A percentile compares a stretch with the other conserved stretches of the same genome.
Conservation (phyloP, 1,284 basidiomycete species). For the Cerrena zonata region DNA sequence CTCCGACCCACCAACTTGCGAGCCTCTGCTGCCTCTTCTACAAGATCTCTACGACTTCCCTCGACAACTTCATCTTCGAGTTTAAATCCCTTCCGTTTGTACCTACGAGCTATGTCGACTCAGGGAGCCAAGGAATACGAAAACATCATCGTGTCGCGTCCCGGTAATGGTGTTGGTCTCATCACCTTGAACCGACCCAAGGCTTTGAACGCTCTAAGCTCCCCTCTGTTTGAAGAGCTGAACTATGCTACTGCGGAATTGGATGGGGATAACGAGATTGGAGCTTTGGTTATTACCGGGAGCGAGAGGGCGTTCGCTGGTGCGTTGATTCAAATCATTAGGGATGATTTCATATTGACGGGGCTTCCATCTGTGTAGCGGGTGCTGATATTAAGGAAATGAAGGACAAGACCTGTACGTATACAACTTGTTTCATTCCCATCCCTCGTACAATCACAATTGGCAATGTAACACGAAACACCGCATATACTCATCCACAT, state of each 20-base stretch:
- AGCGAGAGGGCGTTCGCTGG: conserved; percentile 91
- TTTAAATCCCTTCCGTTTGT: conserved; percentile 4
- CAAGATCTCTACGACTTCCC: conserved; percentile 11
- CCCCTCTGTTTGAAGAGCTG: conserved; percentile 74
- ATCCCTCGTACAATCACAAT: neutral
- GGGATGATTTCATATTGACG: conserved; percentile 13
- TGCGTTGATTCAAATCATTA: conserved; percentile 28
- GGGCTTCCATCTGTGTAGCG: conserved; percentile 37
- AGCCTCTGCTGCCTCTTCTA: neutral
- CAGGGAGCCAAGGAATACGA: conserved; percentile 40
- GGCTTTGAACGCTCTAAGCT: conserved; percentile 87
- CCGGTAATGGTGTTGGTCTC: conserved; percentile 74
- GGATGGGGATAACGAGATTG: conserved; percentile 66
- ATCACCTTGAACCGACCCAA: conserved; percentile 95
- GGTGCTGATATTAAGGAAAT: conserved; percentile 92
- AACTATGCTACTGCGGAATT: conserved; percentile 71
- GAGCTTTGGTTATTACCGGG: conserved; percentile 90
- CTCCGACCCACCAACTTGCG: neutral
- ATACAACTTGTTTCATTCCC: neutral
- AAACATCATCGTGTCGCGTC: conserved; percentile 71
- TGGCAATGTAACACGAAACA: neutral
- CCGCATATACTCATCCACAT: neutral
- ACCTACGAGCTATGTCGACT: conserved; percentile 26
- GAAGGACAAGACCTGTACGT: conserved; percentile 83
- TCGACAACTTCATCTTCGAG: conserved; percentile 1